Evolutionary conservation across 108 stramenopile genomes (phyloP), one percentile per base, ranked within the genome.

Genomic region (Phaeodactylum tricornutum): DNA sequence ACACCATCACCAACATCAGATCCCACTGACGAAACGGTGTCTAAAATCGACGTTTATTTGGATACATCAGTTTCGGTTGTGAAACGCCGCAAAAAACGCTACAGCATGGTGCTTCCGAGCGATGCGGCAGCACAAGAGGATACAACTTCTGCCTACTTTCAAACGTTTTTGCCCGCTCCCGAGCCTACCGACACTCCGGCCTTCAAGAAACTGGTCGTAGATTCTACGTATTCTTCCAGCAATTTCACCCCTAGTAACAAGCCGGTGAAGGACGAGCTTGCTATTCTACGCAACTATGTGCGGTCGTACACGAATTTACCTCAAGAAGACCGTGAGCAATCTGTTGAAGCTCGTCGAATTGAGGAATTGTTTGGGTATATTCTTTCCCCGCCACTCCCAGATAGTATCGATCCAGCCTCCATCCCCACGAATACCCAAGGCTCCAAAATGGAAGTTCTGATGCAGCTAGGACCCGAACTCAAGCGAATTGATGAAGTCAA

Each of bases 61-160:
- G 11, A 34, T 34, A 34, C 8, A 12, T 11, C 8, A 12, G 33
- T 11, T 11, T 8, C 11, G 19, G 21, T 15, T 41, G 6, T 20
- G 4, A 41, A 41, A 20, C 39, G 39, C 5, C 39, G 39, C 14
- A 41, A 41, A 20, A 41, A 41, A 20, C 39, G 39, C 14, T 20
- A 41, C 16, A 41, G 39, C 39, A 5, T 41, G 16, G 39, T 41
- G 5, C 39, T 41, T 5, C 39, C 39, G 21, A 41, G 39, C 39
- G 39, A 41, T 20, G 39, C 21, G 19, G 39, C 16, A 14, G 8
- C 39, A 20, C 5, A 15, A 41, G 39, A 41, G 4, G 4, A 20
- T 5, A 41, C 16, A 6, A 20, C 9, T 41, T 15, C 16, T 41
- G 39, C 16, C 16, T 41, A 20, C 39, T 20, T 20, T n/a, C 39